A percentile compares a stretch with the other conserved stretches of the same genome.
These are phyloP conservation scores for Stentor coeruleus DNA, from an alignment of 73 alveolate genomes.

Conservation along the genomic window DNA sequence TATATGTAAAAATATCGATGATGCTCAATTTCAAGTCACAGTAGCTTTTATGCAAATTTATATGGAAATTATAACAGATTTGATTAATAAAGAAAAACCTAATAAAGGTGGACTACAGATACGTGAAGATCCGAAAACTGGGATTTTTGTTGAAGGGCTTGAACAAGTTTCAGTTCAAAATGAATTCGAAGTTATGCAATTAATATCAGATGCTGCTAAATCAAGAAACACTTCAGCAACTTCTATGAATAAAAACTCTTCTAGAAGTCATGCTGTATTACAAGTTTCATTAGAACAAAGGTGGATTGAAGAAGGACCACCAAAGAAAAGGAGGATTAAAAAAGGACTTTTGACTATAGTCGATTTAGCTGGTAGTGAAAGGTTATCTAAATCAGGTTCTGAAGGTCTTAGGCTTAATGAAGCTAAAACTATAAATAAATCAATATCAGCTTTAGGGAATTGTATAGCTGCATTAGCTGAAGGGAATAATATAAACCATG, in stretches of 20 bases:
- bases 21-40: conserved; percentile 72
- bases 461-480: conserved; percentile 90
- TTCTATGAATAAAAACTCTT: conserved; percentile 81
- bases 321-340: conserved; percentile 17
- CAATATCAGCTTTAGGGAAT: conserved; percentile 95
- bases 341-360: conserved; percentile 69
- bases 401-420: conserved; percentile 95
- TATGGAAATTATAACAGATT: conserved; percentile 87
- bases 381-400: conserved; percentile 87
- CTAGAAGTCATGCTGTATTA: conserved; percentile 90
- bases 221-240: conserved; percentile 71
- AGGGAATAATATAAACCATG: conserved; percentile 68
- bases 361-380: conserved; percentile 98
- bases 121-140: conserved; percentile 86
- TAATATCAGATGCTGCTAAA: conserved; percentile 68
- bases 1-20: conserved; percentile 63
- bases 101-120: conserved; percentile 44
- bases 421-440: conserved; percentile 95
- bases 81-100: conserved; percentile 32
- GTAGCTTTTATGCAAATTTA: conserved; percentile 88
- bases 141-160: conserved; percentile 74
- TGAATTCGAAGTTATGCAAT: conserved; percentile 53
- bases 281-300: conserved; percentile 77
- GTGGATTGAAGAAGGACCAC: conserved; percentile 65
- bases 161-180: conserved; percentile 54